A percentile compares a stretch with the other conserved stretches of the same genome.
Evolutionary conservation across 306 rosid genomes (phyloP).

Genomic region (Trifolium pratense): DNA sequence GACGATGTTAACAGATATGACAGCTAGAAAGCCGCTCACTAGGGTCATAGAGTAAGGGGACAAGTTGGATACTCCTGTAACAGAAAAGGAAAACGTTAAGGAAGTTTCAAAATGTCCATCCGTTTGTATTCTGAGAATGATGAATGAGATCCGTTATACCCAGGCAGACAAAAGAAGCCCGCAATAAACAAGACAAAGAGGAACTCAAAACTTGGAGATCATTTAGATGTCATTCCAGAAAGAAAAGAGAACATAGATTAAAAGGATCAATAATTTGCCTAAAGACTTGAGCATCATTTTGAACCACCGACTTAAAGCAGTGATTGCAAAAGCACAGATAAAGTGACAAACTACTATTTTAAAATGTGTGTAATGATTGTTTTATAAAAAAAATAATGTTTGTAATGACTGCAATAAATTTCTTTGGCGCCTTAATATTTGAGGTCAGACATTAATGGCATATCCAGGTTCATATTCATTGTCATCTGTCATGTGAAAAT

Average conservation of each 20-base stretch:
- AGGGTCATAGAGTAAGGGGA: constrained; percentile 78
- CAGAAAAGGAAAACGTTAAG: constrained; percentile 25
- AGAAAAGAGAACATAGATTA: constrained; percentile 12
- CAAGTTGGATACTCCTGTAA: constrained; percentile 63
- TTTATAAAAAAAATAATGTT: too few relatives aligned
- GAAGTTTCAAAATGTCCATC: constrained; percentile 27
- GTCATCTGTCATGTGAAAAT: constrained; percentile 7
- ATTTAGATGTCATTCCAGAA: constrained; percentile 19
- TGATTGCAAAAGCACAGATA: background rate
- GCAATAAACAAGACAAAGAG: constrained; percentile 8
- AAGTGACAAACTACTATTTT: constrained; percentile 15
- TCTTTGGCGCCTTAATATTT: constrained; percentile 9
- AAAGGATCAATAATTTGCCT: background rate
- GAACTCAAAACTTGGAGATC: constrained; percentile 17
- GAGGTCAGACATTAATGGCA: constrained; percentile 19
- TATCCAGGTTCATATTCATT: constrained; percentile 17
- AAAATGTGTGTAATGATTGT: background rate
- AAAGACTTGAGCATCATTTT: constrained; percentile 26
- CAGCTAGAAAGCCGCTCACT: constrained; percentile 89
- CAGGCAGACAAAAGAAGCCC: background rate
- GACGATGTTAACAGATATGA: constrained; percentile 80
- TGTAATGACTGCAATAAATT: constrained; percentile 19
- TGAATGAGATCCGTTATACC: constrained; percentile 3
- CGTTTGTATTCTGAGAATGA: constrained; percentile 5
- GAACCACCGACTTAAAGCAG: constrained; percentile 23